Evolutionary conservation across 1,284 basidiomycete genomes (phyloP), one percentile per base, ranked within the genome.

Genomic region (Sporisorium scitamineum): DNA sequence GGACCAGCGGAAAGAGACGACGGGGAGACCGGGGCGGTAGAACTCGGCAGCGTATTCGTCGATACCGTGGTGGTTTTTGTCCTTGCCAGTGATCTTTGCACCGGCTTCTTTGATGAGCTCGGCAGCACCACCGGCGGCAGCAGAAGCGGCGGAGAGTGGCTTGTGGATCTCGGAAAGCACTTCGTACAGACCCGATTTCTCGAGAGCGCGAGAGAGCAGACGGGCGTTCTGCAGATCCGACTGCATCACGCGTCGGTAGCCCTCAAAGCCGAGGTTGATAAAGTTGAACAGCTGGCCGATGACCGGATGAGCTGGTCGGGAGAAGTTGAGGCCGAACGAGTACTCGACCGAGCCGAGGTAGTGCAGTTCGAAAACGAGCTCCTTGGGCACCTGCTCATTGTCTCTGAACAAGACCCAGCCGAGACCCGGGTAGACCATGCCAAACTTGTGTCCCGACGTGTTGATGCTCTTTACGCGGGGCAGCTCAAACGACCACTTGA

Each of bases 291-390:
- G 94, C 86, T 96, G 94, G 1, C 91, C 93, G 54, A 97, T 91
- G 82, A 98, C 92, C 8, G 95, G 93, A 44, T 93, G 90, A 26
- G 93, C 93, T 0, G 94, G 94, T 10, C 95, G 90, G 47, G 93
- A 94, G 86, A 98, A 98, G 88, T 98, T 97, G 82, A 97, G 89
- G 26, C 94, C 95, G 88, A 95, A 97, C 0, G 91, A 76, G 59
- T 81, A 79, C 65, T 80, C 82, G 54, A 79, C 80, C 5, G 72
- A 75, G 22, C 83, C 83, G 16, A 85, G 71, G 58, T 85, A 85
- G 85, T 95, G 94, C 22, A 97, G 89, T 86, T 97, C 95, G 83
- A 98, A 97, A 76, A 97, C 92, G 16, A 84, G 70, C 39, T 85
- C 83, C 53, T 77, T 77, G 53, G 82, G 82, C 11, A 95, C 91